Evolutionary conservation across 129 eudicot species (phyloP).

Genomic region (carrot (Daucus carota)): DNA sequence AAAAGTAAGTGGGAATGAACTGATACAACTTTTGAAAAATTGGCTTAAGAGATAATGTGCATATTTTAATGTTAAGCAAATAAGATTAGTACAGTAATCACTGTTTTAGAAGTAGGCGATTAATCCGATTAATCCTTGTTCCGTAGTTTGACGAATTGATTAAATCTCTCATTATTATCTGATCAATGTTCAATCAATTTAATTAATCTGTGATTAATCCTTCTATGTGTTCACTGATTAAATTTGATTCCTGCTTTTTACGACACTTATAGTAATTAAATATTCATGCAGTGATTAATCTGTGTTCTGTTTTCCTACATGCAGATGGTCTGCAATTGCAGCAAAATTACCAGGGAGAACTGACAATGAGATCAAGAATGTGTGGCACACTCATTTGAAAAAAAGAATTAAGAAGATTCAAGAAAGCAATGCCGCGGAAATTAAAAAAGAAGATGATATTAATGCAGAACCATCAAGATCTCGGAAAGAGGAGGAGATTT

Average conservation of each 20-base stretch:
- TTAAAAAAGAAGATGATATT: neutral
- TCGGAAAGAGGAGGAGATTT: slow-evolving; percentile 1
- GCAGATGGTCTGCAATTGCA: slow-evolving; percentile 87
- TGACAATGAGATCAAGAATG: slow-evolving; percentile 79
- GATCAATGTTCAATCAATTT: no score
- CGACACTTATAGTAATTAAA: no score
- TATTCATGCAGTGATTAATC: no score
- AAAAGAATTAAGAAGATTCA: slow-evolving; percentile 31
- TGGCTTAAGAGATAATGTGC: neutral
- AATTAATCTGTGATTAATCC: no score
- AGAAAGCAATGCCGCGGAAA: neutral
- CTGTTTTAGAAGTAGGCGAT: no score
- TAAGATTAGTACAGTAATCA: neutral
- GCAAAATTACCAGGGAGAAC: slow-evolving; percentile 77
- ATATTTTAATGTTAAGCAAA: neutral
- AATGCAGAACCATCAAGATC: neutral
- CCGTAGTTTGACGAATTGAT: no score
- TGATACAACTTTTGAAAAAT: neutral
- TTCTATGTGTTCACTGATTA: no score
- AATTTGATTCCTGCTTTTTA: no score
- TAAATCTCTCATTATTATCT: no score
- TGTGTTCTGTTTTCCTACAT: neutral
- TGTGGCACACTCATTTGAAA: slow-evolving; percentile 83
- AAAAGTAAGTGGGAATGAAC: neutral
- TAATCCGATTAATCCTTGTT: no score